Percentiles rank a stretch among this genome's conserved stretches.
Evolutionary conservation across 2,329 filamentous ascomycete species (phyloP).

Genomic region (Verticillium isaacii): DNA sequence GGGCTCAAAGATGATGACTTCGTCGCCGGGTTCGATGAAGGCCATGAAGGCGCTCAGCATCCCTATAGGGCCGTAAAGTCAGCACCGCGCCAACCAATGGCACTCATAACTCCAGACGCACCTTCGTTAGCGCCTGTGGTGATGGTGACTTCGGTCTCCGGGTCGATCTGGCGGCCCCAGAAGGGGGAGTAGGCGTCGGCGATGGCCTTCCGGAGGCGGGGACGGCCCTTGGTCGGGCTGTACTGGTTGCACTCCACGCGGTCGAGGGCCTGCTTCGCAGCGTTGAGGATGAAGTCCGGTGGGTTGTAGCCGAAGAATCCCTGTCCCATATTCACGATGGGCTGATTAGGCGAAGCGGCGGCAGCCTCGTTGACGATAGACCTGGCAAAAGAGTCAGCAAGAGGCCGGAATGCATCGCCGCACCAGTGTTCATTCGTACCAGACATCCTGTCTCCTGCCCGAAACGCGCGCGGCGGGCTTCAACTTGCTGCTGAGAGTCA

Average conservation of each 20-base stretch:
- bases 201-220: constrained; percentile 86
- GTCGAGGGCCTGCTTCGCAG: constrained; percentile 84
- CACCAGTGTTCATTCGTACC: constrained; percentile 27
- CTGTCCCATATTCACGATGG: constrained; percentile 62
- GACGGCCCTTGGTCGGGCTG: constrained; percentile 89
- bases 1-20: constrained; percentile 96
- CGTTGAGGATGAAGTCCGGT: constrained; percentile 82
- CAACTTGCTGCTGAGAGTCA: constrained; percentile 39
- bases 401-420: not conserved
- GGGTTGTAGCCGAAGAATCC: constrained; percentile 92
- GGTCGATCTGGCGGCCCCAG: constrained; percentile 77
- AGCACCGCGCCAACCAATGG: not conserved
- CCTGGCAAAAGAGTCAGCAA: constrained; percentile 29
- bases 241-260: constrained; percentile 98
- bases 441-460: constrained; percentile 47
- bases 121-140: constrained; percentile 88
- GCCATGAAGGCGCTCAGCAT: constrained; percentile 98
- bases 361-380: constrained; percentile 64
- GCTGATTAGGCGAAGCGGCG: constrained; percentile 56
- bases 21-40: constrained; percentile 89
- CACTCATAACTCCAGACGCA: constrained; percentile 10
- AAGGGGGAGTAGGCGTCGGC: constrained; percentile 87
- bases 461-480: constrained; percentile 46
- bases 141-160: constrained; percentile 89
- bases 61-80: constrained; percentile 33